Conservation (phyloP, 345 rosid genomes). For the Abelmoschus esculentus region DNA sequence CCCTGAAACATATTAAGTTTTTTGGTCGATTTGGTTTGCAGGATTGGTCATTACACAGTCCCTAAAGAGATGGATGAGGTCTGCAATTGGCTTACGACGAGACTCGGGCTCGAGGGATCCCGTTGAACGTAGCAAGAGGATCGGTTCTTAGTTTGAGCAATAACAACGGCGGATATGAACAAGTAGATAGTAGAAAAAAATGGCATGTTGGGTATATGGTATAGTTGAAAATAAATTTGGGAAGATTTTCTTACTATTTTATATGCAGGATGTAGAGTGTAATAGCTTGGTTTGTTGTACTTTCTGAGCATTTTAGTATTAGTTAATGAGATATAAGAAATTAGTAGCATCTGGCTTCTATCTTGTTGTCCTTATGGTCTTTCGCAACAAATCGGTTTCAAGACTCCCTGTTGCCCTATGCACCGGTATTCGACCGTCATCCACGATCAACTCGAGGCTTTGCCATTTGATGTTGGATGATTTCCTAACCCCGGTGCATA, state of each 20-base stretch:
- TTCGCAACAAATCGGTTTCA: neutral
- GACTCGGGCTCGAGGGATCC: conserved; percentile 68
- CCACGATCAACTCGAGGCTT: too few relatives aligned
- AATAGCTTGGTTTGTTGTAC: conserved; percentile 13
- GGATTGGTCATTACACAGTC: conserved; percentile 85
- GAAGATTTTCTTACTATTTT: conserved; percentile 14
- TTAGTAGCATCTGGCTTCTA: neutral
- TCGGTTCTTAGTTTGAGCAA: conserved; percentile 16
- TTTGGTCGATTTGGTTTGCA: conserved; percentile 25
- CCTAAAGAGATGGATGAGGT: conserved; percentile 81
- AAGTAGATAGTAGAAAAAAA: conserved; percentile 16
- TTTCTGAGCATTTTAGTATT: neutral
- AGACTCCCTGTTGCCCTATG: neutral
- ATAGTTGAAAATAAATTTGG: conserved; percentile 20
- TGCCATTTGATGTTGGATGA: neutral
- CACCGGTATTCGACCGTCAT: neutral
- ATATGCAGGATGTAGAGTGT: neutral
- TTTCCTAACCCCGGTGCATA: neutral
- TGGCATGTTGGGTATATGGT: conserved; percentile 23
- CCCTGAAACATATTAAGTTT: neutral
- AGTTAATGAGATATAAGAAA: neutral
- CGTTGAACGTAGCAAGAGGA: conserved; percentile 14
- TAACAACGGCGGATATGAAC: conserved; percentile 11
- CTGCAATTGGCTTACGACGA: conserved; percentile 61
- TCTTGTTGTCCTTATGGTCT: neutral